phyloP scores from a whole-genome alignment of 163 green algal species.

The Scenedesmus sp. region DNA sequence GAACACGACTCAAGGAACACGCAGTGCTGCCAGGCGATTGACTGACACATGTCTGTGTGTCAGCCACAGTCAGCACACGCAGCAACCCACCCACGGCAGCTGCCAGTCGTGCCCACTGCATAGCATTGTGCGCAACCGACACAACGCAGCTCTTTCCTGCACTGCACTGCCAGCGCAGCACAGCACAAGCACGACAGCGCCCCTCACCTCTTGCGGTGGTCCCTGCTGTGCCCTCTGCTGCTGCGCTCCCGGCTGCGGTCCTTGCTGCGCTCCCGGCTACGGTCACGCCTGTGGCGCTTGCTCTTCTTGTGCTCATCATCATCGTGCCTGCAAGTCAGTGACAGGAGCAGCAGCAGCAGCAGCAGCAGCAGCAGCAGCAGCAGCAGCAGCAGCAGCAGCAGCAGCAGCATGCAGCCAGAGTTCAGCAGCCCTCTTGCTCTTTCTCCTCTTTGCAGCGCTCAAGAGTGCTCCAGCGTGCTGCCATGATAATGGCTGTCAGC shows the following conservation, averaged over 20 bases:
- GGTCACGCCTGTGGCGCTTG: slow-evolving; percentile 51
- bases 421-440: too few species aligned
- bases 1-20: not conserved
- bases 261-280: slow-evolving; percentile 44
- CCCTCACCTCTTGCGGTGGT: slow-evolving; percentile 34
- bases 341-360: not conserved
- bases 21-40: not conserved
- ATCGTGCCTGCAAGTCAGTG: slow-evolving; percentile 34
- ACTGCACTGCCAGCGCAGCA: not conserved
- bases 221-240: slow-evolving; percentile 45
- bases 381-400: not conserved
- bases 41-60: too few species aligned
- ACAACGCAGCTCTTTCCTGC: not conserved
- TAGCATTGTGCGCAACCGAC: not conserved
- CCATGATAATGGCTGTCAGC: too few species aligned
- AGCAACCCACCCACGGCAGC: too few species aligned
- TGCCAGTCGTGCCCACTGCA: too few species aligned
- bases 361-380: not conserved
- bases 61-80: too few species aligned
- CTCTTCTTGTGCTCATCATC: slow-evolving; percentile 54
- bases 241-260: slow-evolving; percentile 41
- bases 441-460: too few species aligned
- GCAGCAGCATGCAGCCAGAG: not conserved
- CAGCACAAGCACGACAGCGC: not conserved
- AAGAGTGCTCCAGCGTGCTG: too few species aligned